Conservation (phyloP, 148 eudicot species). For the Persicaria tinctoria region DNA sequence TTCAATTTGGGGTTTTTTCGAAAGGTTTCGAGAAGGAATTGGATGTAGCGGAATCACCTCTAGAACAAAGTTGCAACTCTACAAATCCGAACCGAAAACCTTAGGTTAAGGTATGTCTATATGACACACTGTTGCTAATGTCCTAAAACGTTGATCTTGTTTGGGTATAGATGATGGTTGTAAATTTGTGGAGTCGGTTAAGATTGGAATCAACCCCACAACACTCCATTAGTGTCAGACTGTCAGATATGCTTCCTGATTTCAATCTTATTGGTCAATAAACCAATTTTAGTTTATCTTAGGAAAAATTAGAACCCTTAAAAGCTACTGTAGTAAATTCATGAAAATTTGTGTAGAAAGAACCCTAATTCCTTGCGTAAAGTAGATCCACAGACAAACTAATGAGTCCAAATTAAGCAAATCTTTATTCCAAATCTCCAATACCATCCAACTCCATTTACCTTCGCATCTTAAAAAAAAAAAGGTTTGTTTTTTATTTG, state of each 20-base stretch:
- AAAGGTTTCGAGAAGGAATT: too few relatives aligned
- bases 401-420: slow-evolving; percentile 6
- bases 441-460: neutral
- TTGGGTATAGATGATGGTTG: too few relatives aligned
- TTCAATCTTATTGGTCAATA: neutral
- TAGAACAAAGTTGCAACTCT: too few relatives aligned
- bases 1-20: too few relatives aligned
- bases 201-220: neutral
- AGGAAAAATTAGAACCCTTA: neutral
- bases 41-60: too few relatives aligned
- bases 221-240: neutral
- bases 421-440: slow-evolving; percentile 6
- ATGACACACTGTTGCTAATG: too few relatives aligned
- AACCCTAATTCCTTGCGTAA: slow-evolving; percentile 8
- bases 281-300: neutral
- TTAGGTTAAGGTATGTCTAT: too few relatives aligned
- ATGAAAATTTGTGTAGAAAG: neutral
- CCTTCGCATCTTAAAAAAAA: neutral
- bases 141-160: too few relatives aligned
- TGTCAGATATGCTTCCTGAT: neutral
- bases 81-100: too few relatives aligned
- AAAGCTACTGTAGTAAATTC: neutral
- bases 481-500: too few relatives aligned
- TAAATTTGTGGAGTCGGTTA: too few relatives aligned
- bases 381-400: neutral